Base-by-base conservation (phyloP, 2,329 filamentous ascomycete species). In the Arthrinium phaeospermum region DNA sequence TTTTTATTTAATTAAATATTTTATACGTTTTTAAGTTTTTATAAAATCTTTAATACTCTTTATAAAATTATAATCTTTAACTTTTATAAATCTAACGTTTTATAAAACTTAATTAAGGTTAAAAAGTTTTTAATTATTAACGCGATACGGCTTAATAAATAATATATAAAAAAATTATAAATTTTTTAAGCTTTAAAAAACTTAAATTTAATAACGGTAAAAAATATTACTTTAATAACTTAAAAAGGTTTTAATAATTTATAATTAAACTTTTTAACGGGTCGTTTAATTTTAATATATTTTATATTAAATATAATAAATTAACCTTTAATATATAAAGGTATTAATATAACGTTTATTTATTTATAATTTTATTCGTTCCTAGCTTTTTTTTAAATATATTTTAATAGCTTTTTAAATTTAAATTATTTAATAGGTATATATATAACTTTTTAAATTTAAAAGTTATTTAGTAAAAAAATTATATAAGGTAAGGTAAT, bases 1-100 rank as follows among this genome's bases (percentile, higher is more conserved):
- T n/a, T 49, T 49, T n/a, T 49, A 49, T 49, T 49, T 49, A 49
- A 49, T 49, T 49, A 49, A 49, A 49, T 49, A 49, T 49, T 49
- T 49, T 24, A 49, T 10, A 10, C 7, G 7, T 24, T 7, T 24
- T 49, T 49, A 49, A 10, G 5, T 49, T n/a, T 49, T 24, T 49
- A 49, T n/a, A n/a, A 10, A 49, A 10, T 49, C 22, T 10, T 49
- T 49, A 7, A 49, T 49, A 7, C n/a, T 6, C 10, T 49, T 49
- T n/a, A 49, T 49, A 49, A 49, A 10, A n/a, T 49, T 49, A 49
- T 49, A 49, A 10, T 49, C 2, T 69, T 69, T 14, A 49, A 22
- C n/a, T 51, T 45, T 34, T 69, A 49, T 27, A 47, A 10, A 5
- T 49, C 6, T 10, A 10, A 49, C 10, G 22, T 49, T 10, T 49